Conservation (phyloP, 2,329 filamentous ascomycete genomes). For the Berkeleyomyces rouxiae region DNA sequence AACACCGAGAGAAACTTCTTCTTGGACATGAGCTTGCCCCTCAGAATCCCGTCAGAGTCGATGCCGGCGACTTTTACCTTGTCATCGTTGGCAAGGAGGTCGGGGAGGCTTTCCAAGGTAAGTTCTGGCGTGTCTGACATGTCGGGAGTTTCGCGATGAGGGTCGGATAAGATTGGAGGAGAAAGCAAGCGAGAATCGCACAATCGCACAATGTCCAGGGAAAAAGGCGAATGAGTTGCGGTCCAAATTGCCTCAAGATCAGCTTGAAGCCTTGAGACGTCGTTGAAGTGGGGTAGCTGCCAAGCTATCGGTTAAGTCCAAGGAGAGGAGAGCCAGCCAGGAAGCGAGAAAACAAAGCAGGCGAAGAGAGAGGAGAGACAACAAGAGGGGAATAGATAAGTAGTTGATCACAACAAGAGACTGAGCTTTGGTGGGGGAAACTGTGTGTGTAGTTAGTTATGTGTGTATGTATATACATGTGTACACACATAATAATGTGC, state of each 20-base stretch:
- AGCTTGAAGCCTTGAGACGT: neutral
- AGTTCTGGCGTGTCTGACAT: slow-evolving; percentile 22
- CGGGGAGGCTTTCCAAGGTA: slow-evolving; percentile 47
- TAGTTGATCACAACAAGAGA: neutral
- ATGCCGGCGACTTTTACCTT: slow-evolving; percentile 78
- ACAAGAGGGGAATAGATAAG: neutral
- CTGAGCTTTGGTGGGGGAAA: neutral
- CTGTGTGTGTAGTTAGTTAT: too few relatives aligned
- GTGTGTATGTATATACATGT: neutral
- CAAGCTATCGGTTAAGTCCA: neutral
- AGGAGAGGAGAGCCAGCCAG: too few relatives aligned
- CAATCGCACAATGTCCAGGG: neutral
- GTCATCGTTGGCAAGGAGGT: slow-evolving; percentile 51
- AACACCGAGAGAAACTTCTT: slow-evolving; percentile 79
- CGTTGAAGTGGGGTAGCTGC: neutral
- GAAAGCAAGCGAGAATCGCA: neutral
- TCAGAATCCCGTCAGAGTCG: slow-evolving; percentile 73
- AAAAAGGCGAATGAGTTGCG: neutral
- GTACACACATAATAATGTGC: too few relatives aligned
- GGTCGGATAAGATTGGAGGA: neutral
- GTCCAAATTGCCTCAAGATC: neutral
- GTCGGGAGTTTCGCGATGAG: slow-evolving; percentile 1
- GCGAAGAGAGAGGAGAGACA: neutral
- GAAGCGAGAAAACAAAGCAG: neutral
- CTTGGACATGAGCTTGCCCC: slow-evolving; percentile 83